Evolutionary conservation across 2,329 filamentous ascomycete genomes (phyloP).

Genomic region (Ophiostoma fasciatum): DNA sequence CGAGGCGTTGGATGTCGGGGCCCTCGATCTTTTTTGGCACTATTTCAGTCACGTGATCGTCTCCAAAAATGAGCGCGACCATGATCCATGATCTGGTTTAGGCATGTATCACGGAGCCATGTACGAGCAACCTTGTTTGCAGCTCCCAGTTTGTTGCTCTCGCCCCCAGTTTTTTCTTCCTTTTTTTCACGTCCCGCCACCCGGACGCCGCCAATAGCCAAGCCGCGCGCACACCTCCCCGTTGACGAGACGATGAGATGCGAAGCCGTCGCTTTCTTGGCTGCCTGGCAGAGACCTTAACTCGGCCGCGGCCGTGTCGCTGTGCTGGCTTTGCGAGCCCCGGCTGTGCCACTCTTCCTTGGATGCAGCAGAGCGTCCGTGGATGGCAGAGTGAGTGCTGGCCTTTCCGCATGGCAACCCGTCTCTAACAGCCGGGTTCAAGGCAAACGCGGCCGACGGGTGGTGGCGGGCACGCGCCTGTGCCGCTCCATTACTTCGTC

Average conservation of each 20-base stretch:
- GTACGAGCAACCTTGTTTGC: too few species aligned
- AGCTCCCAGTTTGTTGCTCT: too few species aligned
- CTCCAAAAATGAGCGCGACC: too few species aligned
- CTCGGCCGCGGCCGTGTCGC: background rate
- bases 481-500: constrained; percentile 1
- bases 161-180: too few species aligned
- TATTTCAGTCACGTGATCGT: too few species aligned
- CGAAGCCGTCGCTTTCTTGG: constrained; percentile 6
- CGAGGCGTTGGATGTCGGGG: too few species aligned
- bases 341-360: background rate
- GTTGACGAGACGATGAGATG: constrained; percentile 12
- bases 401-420: too few species aligned
- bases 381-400: background rate
- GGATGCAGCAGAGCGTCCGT: background rate
- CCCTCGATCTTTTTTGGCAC: too few species aligned
- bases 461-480: background rate
- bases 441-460: too few species aligned
- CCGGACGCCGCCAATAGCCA: background rate
- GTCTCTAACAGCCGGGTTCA: too few species aligned
- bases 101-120: too few species aligned
- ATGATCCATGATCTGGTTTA: too few species aligned
- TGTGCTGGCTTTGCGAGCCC: background rate
- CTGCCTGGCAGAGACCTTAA: constrained; percentile 4
- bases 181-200: background rate
- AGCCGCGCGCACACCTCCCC: background rate